These are phyloP conservation scores for Suillus luteus DNA, from an alignment of 768 basidiomycete genomes.

Conservation along the genomic window DNA sequence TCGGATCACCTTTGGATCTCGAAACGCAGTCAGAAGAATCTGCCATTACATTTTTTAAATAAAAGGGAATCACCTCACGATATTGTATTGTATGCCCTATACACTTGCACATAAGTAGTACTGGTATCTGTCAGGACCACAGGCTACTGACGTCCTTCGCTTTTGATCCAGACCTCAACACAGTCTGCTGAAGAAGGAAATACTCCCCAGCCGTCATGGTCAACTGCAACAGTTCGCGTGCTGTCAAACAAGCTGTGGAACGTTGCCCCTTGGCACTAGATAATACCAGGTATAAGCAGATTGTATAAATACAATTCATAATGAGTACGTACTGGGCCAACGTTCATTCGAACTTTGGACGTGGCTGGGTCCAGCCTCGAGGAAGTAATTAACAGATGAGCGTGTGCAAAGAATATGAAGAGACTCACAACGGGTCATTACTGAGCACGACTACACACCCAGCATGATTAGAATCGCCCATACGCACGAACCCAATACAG, in stretches of 20 bases:
- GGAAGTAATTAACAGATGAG: slow-evolving; percentile 59
- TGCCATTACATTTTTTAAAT: slow-evolving; percentile 3
- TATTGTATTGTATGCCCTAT: slow-evolving; percentile 15
- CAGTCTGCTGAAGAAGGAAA: slow-evolving; percentile 60
- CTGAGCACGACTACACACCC: slow-evolving; percentile 77
- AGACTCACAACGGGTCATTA: slow-evolving; percentile 51
- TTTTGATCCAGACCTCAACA: slow-evolving; percentile 61
- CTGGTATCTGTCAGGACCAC: neutral
- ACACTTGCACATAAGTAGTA: slow-evolving; percentile 7
- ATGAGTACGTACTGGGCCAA: slow-evolving; percentile 53
- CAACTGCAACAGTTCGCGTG: slow-evolving; percentile 46
- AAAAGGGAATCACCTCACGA: slow-evolving; percentile 7
- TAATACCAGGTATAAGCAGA: slow-evolving; percentile 9
- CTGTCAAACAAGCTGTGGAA: slow-evolving; percentile 52
- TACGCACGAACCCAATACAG: slow-evolving; percentile 77
- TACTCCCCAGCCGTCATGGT: slow-evolving; percentile 60
- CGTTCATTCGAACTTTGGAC: slow-evolving; percentile 57
- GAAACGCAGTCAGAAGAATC: slow-evolving; percentile 15
- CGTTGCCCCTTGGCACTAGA: slow-evolving; percentile 30
- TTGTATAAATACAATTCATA: slow-evolving; percentile 5
- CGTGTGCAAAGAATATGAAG: slow-evolving; percentile 64
- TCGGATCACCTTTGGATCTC: slow-evolving; percentile 5
- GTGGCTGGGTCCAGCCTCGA: slow-evolving; percentile 18
- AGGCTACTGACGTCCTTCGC: neutral
- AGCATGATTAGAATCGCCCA: slow-evolving; percentile 51